Conservation (phyloP, 2,329 filamentous ascomycete species). For the Coniochaeta ligniaria region DNA sequence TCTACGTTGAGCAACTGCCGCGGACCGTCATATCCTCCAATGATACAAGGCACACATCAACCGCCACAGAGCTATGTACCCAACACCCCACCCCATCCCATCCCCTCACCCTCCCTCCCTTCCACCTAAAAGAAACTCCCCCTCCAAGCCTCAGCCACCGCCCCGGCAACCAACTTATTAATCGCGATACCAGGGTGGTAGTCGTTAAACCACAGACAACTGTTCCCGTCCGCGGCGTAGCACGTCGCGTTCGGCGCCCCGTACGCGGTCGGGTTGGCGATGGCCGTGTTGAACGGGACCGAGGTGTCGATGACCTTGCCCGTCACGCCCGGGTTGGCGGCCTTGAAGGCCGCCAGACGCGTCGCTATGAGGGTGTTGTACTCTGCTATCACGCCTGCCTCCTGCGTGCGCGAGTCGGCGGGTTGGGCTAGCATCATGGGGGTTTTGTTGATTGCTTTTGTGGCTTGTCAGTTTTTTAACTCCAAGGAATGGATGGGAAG, state of each 20-base stretch:
- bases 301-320: conserved; percentile 31
- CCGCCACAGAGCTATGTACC: conserved; percentile 7
- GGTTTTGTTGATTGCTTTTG: conserved; percentile 30
- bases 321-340: conserved; percentile 23
- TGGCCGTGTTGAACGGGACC: conserved; percentile 30
- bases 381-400: conserved; percentile 24
- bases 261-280: conserved; percentile 31
- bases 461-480: not conserved
- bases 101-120: not conserved
- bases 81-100: conserved; percentile 6
- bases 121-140: conserved; percentile 17
- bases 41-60: too few species aligned
- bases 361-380: conserved; percentile 28
- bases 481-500: too few species aligned
- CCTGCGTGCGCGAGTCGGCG: conserved; percentile 15
- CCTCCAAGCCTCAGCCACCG: conserved; percentile 23
- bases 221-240: conserved; percentile 30
- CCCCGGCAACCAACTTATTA: conserved; percentile 29
- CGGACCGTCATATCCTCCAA: too few species aligned
- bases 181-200: conserved; percentile 34
- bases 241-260: conserved; percentile 34
- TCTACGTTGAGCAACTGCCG: too few species aligned
- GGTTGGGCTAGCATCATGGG: conserved; percentile 23
- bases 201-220: conserved; percentile 37
- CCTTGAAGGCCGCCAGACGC: conserved; percentile 22